Conservation (phyloP, 1,139 yeast species). For the Komagataea norvegica region DNA sequence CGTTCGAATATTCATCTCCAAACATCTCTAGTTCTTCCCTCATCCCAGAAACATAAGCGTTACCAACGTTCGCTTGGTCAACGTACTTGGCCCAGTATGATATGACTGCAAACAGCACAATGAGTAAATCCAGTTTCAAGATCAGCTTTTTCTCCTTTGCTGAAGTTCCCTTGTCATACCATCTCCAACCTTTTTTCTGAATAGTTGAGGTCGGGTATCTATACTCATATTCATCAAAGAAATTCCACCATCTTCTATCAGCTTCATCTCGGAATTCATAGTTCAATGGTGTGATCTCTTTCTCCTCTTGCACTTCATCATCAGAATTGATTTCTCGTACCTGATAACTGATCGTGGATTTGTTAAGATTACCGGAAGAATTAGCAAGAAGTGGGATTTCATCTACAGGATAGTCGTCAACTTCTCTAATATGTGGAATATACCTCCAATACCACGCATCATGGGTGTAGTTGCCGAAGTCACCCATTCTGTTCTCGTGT, state of each 20-base stretch:
- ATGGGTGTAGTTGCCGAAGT: too few species aligned
- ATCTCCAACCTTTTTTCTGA: conserved; percentile 52
- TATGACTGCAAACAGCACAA: conserved; percentile 27
- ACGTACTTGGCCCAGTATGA: conserved; percentile 23
- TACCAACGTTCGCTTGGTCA: conserved; percentile 37
- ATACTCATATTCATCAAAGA: conserved; percentile 59
- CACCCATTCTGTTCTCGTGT: too few species aligned
- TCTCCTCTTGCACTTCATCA: neutral
- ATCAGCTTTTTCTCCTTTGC: conserved; percentile 46
- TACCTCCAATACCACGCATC: conserved; percentile 4
- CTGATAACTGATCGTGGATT: too few species aligned
- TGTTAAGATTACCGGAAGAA: too few species aligned
- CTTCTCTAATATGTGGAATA: conserved; percentile 29
- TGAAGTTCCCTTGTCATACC: conserved; percentile 59
- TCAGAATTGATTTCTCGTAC: neutral
- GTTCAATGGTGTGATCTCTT: too few species aligned
- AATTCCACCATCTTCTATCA: conserved; percentile 56
- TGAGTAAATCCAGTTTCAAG: conserved; percentile 52
- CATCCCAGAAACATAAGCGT: conserved; percentile 37
- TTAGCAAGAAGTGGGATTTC: too few species aligned
- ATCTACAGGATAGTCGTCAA: conserved; percentile 32
- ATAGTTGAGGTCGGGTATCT: conserved; percentile 38
- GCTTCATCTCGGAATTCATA: conserved; percentile 65
- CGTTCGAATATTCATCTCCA: conserved; percentile 33
- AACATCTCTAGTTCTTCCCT: conserved; percentile 37